Percentiles rank a stretch among this genome's conserved stretches.
These are phyloP conservation scores for Botrytis galanthina DNA, from an alignment of 2,329 filamentous ascomycete genomes.

Conservation along the genomic window DNA sequence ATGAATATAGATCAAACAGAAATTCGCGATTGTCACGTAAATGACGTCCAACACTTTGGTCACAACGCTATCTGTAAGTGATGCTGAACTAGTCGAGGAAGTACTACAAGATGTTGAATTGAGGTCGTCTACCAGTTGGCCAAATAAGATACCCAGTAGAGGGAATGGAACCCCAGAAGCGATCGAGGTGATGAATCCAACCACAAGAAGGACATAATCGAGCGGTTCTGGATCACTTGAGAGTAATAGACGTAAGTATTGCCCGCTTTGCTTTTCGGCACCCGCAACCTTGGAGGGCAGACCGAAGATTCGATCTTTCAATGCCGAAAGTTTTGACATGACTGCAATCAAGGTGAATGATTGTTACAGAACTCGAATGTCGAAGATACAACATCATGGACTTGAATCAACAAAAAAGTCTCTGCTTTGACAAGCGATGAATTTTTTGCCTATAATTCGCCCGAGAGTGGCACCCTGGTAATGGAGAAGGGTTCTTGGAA, in stretches of 20 bases:
- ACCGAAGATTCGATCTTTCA: constrained; percentile 5
- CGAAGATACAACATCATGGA: not conserved
- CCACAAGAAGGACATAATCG: constrained; percentile 6
- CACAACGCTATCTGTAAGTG: constrained; percentile 20
- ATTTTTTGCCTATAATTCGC: not conserved
- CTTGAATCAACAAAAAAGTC: constrained; percentile 1
- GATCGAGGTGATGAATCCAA: constrained; percentile 35
- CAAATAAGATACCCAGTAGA: constrained; percentile 63
- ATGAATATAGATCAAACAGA: constrained; percentile 63
- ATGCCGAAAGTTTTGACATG: constrained; percentile 10
- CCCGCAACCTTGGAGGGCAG: constrained; percentile 1
- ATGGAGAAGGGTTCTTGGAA: not conserved
- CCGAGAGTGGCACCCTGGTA: not conserved
- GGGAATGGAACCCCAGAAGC: constrained; percentile 61
- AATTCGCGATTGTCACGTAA: constrained; percentile 62
- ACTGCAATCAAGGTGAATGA: constrained; percentile 2
- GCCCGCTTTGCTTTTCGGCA: constrained; percentile 12
- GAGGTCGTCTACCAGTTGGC: constrained; percentile 61
- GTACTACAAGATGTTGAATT: constrained; percentile 48
- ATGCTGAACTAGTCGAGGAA: constrained; percentile 3
- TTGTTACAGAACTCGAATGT: constrained; percentile 1
- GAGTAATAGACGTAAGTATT: constrained; percentile 10
- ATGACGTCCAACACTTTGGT: constrained; percentile 59
- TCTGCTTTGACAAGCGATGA: not conserved
- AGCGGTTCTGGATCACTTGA: not conserved